Percentiles rank a stretch among this genome's conserved stretches.
These are phyloP conservation scores for Coccomyxa sp. DNA, from an alignment of 139 green algal genomes.

Conservation along the genomic window DNA sequence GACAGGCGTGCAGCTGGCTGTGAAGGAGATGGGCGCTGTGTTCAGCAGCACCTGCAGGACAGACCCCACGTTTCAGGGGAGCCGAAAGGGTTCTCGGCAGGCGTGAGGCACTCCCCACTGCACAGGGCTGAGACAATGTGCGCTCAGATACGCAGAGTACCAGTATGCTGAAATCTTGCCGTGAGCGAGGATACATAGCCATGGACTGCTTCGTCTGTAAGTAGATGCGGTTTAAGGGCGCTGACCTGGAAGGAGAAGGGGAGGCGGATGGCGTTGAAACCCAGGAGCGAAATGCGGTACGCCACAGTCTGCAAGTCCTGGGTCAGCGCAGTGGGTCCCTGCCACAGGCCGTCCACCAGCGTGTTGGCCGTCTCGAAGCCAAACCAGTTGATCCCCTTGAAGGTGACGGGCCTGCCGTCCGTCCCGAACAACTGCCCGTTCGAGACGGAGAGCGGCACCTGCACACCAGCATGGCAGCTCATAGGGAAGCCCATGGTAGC, in stretches of 20 bases:
- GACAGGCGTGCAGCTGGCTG: not conserved
- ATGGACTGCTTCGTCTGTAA: not conserved
- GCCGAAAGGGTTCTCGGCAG: not conserved
- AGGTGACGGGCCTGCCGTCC: constrained; percentile 1
- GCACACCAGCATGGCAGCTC: too few relatives aligned
- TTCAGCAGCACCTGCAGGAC: not conserved
- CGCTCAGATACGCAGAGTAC: not conserved
- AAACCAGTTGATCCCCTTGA: constrained; percentile 4
- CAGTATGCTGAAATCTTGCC: not conserved
- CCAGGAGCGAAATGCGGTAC: constrained; percentile 43
- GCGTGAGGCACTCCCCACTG: not conserved
- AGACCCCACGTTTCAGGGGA: too few relatives aligned
- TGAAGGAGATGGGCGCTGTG: not conserved
- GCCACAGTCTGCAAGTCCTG: constrained; percentile 34
- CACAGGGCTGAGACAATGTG: not conserved
- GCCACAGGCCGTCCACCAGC: constrained; percentile 19
- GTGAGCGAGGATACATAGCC: not conserved
- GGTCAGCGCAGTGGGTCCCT: constrained; percentile 11
- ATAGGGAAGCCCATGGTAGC: too few relatives aligned
- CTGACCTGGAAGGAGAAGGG: constrained; percentile 10
- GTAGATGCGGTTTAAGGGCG: too few relatives aligned
- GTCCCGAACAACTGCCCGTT: not conserved
- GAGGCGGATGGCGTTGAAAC: constrained; percentile 32
- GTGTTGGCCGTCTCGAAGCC: constrained; percentile 5
- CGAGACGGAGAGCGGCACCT: not conserved